Evolutionary conservation across 495 filamentous ascomycete genomes (phyloP).

Genomic region (Penicillium daleae): DNA sequence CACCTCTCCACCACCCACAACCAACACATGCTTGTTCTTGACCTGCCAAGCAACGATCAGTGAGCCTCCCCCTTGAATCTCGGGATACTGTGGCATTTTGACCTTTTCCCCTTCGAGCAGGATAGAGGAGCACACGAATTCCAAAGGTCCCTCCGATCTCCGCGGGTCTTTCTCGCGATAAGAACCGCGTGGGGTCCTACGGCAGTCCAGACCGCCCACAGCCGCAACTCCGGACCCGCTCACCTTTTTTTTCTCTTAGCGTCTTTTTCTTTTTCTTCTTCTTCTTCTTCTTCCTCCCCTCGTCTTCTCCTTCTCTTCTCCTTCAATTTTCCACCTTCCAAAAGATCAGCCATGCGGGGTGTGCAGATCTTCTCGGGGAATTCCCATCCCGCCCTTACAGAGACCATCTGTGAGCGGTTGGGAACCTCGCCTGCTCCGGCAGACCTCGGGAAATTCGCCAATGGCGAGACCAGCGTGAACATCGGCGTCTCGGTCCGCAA

Average conservation of each 20-base stretch:
- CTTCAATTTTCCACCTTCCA: slow-evolving; percentile 13
- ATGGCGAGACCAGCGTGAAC: slow-evolving; percentile 96
- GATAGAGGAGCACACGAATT: background rate
- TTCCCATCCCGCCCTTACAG: slow-evolving; percentile 69
- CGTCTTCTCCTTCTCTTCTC: slow-evolving; percentile 10
- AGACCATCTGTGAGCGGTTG: slow-evolving; percentile 72
- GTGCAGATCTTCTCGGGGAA: slow-evolving; percentile 74
- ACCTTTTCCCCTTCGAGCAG: background rate
- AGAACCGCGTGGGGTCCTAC: slow-evolving; percentile 26
- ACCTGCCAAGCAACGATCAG: slow-evolving; percentile 95
- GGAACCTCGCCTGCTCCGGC: slow-evolving; percentile 68
- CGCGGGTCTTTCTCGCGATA: background rate
- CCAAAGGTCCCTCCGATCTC: background rate
- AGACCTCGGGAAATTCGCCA: slow-evolving; percentile 71
- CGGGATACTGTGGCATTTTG: slow-evolving; percentile 71
- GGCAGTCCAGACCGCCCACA: slow-evolving; percentile 22
- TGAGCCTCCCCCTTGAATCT: slow-evolving; percentile 86
- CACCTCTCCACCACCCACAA: slow-evolving; percentile 94
- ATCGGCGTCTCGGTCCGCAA: slow-evolving; percentile 93
- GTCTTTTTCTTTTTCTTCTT: slow-evolving; percentile 7
- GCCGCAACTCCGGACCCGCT: slow-evolving; percentile 18
- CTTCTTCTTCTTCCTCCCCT: slow-evolving; percentile 19
- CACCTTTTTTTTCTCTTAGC: slow-evolving; percentile 24
- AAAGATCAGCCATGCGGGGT: slow-evolving; percentile 57
- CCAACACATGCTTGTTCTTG: slow-evolving; percentile 77